Evolutionary conservation across 2,329 filamentous ascomycete genomes (phyloP).

Genomic region (Boeremia lycopersici): DNA sequence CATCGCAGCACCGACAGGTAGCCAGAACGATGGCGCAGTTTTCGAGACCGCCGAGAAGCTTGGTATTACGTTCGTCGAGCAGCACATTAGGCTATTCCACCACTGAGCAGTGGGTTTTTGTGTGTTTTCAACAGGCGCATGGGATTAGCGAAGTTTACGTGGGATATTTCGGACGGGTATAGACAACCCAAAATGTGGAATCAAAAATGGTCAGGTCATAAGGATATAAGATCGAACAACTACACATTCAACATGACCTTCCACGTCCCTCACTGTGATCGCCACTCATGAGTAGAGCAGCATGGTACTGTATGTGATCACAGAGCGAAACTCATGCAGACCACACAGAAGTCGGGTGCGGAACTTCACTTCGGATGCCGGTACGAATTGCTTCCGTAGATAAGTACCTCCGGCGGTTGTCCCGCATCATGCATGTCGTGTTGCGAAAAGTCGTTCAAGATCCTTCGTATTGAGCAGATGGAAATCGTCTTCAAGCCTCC

Average conservation of each 20-base stretch:
- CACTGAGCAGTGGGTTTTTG: conserved; percentile 63
- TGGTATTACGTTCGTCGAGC: conserved; percentile 93
- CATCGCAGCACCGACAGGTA: conserved; percentile 90
- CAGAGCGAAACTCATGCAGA: background rate
- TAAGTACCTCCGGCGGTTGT: conserved; percentile 4
- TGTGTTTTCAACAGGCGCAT: conserved; percentile 15
- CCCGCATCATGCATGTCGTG: background rate
- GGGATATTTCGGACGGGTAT: conserved; percentile 11
- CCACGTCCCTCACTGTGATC: background rate
- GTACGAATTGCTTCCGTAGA: conserved; percentile 1
- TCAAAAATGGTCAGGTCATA: conserved; percentile 6
- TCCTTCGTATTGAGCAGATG: background rate
- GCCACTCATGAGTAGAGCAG: background rate
- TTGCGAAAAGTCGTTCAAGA: background rate
- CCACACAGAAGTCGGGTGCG: background rate
- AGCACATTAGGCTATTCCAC: conserved; percentile 92
- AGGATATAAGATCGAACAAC: conserved; percentile 4
- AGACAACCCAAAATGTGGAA: conserved; percentile 12
- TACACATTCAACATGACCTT: conserved; percentile 14
- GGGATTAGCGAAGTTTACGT: conserved; percentile 17
- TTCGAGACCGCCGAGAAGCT: conserved; percentile 91
- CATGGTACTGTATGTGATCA: background rate
- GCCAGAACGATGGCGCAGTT: conserved; percentile 80
- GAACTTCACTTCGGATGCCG: background rate
- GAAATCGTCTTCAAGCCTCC: background rate